These are phyloP conservation scores for Polytrichum formosum DNA, from an alignment of 225 moss, liverwort and hornwort genomes.

Conservation along the genomic window DNA sequence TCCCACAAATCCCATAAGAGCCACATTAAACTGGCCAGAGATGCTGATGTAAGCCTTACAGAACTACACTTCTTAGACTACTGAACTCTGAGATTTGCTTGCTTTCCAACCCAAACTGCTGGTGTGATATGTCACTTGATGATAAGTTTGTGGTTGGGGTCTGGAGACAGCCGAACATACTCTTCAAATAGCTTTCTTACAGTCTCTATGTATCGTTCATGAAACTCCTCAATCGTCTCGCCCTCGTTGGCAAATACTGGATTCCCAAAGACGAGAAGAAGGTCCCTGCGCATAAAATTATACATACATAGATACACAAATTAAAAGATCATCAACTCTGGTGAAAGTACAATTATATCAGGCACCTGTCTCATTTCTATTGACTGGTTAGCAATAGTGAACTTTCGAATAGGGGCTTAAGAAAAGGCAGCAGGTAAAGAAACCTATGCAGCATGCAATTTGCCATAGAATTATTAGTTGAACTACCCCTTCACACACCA, in stretches of 20 bases:
- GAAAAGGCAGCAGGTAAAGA: too few relatives aligned
- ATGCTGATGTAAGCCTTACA: too few relatives aligned
- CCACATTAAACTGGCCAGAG: too few relatives aligned
- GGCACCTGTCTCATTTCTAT: background rate
- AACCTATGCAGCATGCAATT: too few relatives aligned
- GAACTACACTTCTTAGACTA: too few relatives aligned
- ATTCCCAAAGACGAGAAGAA: conserved; percentile 74
- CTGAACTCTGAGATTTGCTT: too few relatives aligned
- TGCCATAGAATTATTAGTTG: too few relatives aligned
- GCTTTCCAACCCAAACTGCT: too few relatives aligned
- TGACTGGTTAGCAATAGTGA: too few relatives aligned
- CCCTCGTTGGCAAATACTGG: conserved; percentile 71
- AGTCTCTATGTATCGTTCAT: conserved; percentile 55
- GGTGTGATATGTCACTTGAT: conserved; percentile 26
- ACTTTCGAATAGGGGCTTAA: too few relatives aligned
- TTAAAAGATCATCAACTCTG: background rate
- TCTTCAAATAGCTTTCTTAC: conserved; percentile 54
- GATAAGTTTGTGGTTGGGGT: conserved; percentile 57
- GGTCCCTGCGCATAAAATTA: conserved; percentile 21
- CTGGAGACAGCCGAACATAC: conserved; percentile 58
- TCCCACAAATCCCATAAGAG: too few relatives aligned
- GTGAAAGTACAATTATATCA: background rate
- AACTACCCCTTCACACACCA: too few relatives aligned
- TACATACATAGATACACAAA: conserved; percentile 4
- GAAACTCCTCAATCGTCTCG: conserved; percentile 68